Evolutionary conservation across 148 eudicot species (phyloP).

Genomic region (Amaranthus hypochondriacus): DNA sequence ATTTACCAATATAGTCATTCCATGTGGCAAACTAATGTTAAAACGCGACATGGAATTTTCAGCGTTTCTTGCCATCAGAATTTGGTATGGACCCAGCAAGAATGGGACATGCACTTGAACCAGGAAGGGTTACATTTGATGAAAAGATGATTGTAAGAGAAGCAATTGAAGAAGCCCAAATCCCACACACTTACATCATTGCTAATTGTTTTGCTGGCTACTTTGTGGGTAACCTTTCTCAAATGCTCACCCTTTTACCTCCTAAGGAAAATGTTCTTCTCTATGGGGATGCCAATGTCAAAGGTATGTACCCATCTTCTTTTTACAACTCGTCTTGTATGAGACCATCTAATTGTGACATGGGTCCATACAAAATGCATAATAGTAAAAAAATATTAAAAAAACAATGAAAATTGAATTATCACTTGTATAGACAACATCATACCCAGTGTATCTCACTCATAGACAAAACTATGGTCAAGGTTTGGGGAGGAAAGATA

Average conservation of each 20-base stretch:
- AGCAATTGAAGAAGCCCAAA: constrained; percentile 63
- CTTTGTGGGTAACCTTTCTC: constrained; percentile 57
- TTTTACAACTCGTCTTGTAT: too few species aligned
- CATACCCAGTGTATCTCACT: too few species aligned
- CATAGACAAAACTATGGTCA: too few species aligned
- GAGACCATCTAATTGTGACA: too few species aligned
- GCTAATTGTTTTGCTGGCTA: constrained; percentile 67
- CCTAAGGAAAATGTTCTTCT: constrained; percentile 43
- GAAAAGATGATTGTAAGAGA: constrained; percentile 66
- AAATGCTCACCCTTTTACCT: constrained; percentile 45
- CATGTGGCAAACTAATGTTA: too few species aligned
- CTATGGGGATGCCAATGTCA: constrained; percentile 61
- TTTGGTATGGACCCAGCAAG: constrained; percentile 63
- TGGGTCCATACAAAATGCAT: too few species aligned
- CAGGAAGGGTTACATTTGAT: constrained; percentile 58
- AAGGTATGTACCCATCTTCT: constrained; percentile 36
- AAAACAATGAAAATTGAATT: too few species aligned
- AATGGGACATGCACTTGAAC: constrained; percentile 62
- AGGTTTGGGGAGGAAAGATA: too few species aligned
- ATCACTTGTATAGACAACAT: too few species aligned
- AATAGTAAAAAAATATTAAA: too few species aligned
- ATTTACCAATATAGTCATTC: not conserved
- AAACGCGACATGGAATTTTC: not conserved
- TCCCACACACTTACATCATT: constrained; percentile 60
- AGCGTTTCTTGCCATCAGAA: constrained; percentile 84